Conservation (phyloP, 345 rosid species). For the Excoecaria agallocha region DNA sequence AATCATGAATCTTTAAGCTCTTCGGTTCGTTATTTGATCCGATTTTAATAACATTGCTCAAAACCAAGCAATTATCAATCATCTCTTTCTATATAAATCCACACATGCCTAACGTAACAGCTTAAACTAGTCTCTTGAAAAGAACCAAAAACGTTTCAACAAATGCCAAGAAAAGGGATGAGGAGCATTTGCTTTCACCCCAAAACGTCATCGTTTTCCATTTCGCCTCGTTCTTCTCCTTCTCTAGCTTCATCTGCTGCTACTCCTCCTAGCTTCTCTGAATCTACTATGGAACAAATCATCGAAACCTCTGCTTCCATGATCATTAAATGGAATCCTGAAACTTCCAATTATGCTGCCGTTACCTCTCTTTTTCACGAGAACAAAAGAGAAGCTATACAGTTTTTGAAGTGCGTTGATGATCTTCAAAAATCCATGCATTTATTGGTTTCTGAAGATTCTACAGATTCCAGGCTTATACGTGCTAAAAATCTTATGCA, state of each 20-base stretch:
- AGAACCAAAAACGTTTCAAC: not conserved
- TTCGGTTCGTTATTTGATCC: too few relatives aligned
- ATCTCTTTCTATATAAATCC: not conserved
- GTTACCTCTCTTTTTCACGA: constrained; percentile 33
- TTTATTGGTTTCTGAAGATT: constrained; percentile 13
- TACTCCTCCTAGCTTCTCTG: constrained; percentile 20
- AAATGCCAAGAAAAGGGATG: constrained; percentile 26
- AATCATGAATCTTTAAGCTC: too few relatives aligned
- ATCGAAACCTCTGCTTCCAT: constrained; percentile 13
- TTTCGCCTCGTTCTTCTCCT: constrained; percentile 12
- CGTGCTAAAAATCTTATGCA: constrained; percentile 26
- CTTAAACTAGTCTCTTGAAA: not conserved
- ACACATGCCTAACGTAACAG: too few relatives aligned
- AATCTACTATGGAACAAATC: constrained; percentile 9
- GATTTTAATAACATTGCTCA: too few relatives aligned
- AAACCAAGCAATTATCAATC: too few relatives aligned
- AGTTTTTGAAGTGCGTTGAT: constrained; percentile 18
- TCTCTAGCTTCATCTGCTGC: not conserved
- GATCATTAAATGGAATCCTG: constrained; percentile 32
- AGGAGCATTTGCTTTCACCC: constrained; percentile 25
- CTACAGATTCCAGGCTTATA: constrained; percentile 5
- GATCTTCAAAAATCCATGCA: constrained; percentile 25
- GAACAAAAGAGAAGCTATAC: constrained; percentile 22
- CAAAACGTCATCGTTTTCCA: constrained; percentile 10
- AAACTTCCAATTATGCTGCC: constrained; percentile 17